Percentiles rank a stretch among this genome's conserved stretches.
Conservation (phyloP, 192 early-diverging fungal genomes). For the Obelidium mucronatum region DNA sequence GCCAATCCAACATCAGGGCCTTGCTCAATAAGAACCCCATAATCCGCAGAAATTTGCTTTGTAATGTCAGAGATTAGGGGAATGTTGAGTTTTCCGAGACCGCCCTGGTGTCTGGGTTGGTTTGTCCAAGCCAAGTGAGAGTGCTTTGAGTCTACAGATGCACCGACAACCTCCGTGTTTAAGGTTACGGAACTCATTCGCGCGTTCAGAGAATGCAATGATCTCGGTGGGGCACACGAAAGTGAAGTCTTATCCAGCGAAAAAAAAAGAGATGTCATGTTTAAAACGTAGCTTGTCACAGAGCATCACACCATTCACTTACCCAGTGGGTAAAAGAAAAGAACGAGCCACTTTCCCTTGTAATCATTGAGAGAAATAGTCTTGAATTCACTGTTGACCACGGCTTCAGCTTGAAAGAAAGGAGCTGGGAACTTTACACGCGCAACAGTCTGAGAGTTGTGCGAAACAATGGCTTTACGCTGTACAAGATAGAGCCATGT, state of each 20-base stretch:
- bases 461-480: conserved; percentile 8
- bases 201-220: conserved; percentile 86
- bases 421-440: conserved; percentile 58
- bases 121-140: conserved; percentile 90
- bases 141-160: conserved; percentile 67
- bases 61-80: conserved; percentile 88
- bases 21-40: conserved; percentile 85
- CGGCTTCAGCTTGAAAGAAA: conserved; percentile 68
- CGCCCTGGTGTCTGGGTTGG: conserved; percentile 85
- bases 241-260: conserved; percentile 63
- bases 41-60: conserved; percentile 87
- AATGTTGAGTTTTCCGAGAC: conserved; percentile 90
- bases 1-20: conserved; percentile 73
- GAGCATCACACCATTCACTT: no score
- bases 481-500: neutral
- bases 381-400: conserved; percentile 75
- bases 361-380: conserved; percentile 65
- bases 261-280: no score
- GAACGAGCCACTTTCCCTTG: conserved; percentile 68
- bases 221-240: conserved; percentile 96
- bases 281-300: conserved; percentile 10
- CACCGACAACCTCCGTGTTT: conserved; percentile 68
- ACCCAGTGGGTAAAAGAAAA: conserved; percentile 94
- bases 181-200: conserved; percentile 82
- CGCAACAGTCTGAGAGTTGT: conserved; percentile 22